phyloP scores from a whole-genome alignment of 1,139 yeast genomes.

The Protomyces inouyei region DNA sequence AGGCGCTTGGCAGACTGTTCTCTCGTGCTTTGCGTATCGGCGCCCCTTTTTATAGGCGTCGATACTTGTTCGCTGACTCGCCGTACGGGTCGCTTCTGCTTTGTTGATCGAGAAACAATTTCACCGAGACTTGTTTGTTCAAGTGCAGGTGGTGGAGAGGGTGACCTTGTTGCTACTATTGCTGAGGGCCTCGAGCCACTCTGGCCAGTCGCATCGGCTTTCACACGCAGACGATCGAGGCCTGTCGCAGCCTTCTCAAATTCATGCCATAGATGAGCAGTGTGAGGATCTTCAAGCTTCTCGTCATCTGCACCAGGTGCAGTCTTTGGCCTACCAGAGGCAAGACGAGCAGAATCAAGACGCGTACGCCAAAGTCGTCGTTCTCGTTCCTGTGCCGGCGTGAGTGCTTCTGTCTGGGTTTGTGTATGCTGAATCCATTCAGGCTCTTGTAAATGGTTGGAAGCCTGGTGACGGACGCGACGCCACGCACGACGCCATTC shows the following conservation, averaged over 20 bases:
- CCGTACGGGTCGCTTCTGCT: not conserved
- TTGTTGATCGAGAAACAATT: not conserved
- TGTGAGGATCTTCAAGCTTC: not conserved
- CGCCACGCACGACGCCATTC: constrained; percentile 19
- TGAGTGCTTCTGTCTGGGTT: not conserved
- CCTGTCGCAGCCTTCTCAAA: constrained; percentile 14
- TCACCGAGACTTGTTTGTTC: not conserved
- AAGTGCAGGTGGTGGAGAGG: not conserved
- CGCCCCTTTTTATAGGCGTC: not conserved
- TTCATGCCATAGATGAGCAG: constrained; percentile 15
- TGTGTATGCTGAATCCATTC: not conserved
- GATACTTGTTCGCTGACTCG: not conserved
- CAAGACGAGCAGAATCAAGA: not conserved
- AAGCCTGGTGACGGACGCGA: constrained; percentile 4
- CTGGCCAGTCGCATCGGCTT: not conserved
- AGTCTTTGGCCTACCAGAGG: not conserved
- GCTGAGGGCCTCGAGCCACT: not conserved
- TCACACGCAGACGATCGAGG: not conserved
- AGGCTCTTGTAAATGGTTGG: constrained; percentile 7
- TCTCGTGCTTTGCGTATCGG: not conserved
- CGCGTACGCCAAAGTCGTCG: constrained; percentile 17
- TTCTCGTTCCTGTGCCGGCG: constrained; percentile 8
- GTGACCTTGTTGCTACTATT: not conserved
- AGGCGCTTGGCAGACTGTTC: not conserved
- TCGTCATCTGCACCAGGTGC: not conserved